Evolutionary conservation across 768 basidiomycete genomes (phyloP), one percentile per base, ranked within the genome.

Genomic region (Tulasnella sp.): DNA sequence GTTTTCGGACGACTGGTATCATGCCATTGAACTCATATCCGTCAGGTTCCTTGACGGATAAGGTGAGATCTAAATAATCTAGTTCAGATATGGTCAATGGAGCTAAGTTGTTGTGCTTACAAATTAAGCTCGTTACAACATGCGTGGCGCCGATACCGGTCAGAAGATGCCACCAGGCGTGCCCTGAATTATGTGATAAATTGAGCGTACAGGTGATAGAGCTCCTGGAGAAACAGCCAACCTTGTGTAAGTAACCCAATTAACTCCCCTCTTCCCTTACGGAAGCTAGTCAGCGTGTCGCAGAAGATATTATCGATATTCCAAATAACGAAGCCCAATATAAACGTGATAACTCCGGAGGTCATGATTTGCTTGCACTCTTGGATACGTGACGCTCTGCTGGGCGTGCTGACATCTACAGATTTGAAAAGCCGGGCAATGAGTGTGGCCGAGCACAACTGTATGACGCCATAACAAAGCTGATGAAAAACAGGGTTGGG

Each of bases 241-340:
- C 53, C 56, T 45, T 57, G 56, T 3, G 56, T 53, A 15, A 57
- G 28, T 31, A 28, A 32, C 5, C 53, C 53, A 13, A 57, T 33
- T 13, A 41, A 12, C 27, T 54, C 53, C 5, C 53, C 48, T 15
- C 37, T 25, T 15, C 27, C 37, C 25, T 37, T 22, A 32, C 56
- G 54, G 22, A 48, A 37, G 16, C 25, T 28, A 22, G 56, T 57
- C 46, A 57, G 19, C 3, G 32, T 33, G n/a, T 55, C 52, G 48
- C 66, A 67, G 40, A 65, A 66, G 29, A 66, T 47, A 49, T 67
- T 67, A 48, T 67, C 66, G 12, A 66, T 35, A 48, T 67, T 67
- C 66, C 66, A 67, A 25, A 66, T 57, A 1, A 49, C 56, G 48
- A 67, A 67, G 0, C 63, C 66, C 0, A 56, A n/a, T 3, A 58